Evolutionary conservation across 1,284 basidiomycete genomes (phyloP), one percentile per base, ranked within the genome.

Genomic region (Tetrapyrgos nigripes): DNA sequence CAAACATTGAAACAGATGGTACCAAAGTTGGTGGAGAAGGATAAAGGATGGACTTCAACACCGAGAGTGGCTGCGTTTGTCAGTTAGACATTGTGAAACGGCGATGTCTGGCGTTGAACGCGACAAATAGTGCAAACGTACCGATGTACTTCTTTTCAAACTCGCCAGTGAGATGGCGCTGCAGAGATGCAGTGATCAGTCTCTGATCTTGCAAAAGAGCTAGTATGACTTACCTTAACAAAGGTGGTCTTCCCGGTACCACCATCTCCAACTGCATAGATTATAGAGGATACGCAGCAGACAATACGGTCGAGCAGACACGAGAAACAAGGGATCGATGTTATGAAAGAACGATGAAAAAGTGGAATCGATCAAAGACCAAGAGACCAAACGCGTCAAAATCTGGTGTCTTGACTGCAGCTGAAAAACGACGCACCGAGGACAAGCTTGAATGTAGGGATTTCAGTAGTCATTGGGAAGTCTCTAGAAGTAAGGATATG

Each of bases 111-210:
- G 60, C 61, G 60, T 50, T 29, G 35, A 24, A 48, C 4, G 5
- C 31, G 14, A 33, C 31, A 35, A 51, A 60, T 9, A n/a, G 55
- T 44, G 9, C 59, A 58, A 56, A 63, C 81, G 64, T 76, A 97
- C 95, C 96, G 66, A 99, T 98, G 84, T 98, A 99, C 82, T 99
- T 99, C 88, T 99, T 99, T 83, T 99, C 97, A 78, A 99, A 99
- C 87, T 99, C 97, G 76, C 94, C 96, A 66, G 97, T 98, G 88
- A 98, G 89, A 81, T 99, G 97, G 78, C 96, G 95, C 95, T 95
- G 71, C 44, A 67, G 64, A 66, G 67, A n/a, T 59, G 50, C 51
- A 51, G 54, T 70, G 79, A 89, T 91, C 85, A 88, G 80, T 61
- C 77, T 70, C 69, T 78, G 83, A 88, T 88, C 82, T 69, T 61